phyloP scores from a whole-genome alignment of 1,284 basidiomycete genomes.

The Ustilago nuda region DNA sequence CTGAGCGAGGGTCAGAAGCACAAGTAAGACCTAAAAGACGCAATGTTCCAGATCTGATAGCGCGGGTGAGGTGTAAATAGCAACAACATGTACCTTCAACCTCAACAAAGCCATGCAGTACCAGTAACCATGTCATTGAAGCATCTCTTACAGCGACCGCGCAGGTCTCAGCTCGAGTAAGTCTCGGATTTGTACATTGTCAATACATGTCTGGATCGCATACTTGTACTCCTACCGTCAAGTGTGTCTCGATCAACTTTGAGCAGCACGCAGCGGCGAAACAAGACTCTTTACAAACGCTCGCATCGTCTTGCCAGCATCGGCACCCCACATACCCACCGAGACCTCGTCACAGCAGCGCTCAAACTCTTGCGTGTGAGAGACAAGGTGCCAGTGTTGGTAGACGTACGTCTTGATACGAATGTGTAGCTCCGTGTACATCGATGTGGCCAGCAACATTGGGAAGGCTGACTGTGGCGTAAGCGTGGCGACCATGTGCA shows the following conservation, averaged over 20 bases:
- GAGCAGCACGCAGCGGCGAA: conserved; percentile 24
- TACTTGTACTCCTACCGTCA: background rate
- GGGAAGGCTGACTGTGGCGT: conserved; percentile 80
- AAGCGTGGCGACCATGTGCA: conserved; percentile 80
- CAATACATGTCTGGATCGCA: background rate
- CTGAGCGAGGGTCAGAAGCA: conserved; percentile 50
- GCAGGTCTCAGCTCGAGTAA: too few relatives aligned
- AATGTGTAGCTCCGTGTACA: conserved; percentile 59
- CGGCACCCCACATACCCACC: conserved; percentile 57
- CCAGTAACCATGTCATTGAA: background rate
- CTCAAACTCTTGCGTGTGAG: conserved; percentile 60
- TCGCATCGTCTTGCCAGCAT: conserved; percentile 54
- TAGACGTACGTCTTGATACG: conserved; percentile 64
- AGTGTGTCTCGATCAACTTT: conserved; percentile 1
- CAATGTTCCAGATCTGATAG: too few relatives aligned
- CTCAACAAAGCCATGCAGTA: background rate
- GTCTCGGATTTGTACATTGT: background rate
- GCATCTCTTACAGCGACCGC: too few relatives aligned
- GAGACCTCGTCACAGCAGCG: conserved; percentile 65
- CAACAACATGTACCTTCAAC: background rate
- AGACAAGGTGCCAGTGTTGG: conserved; percentile 58
- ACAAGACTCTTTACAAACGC: conserved; percentile 48
- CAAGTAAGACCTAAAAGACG: background rate
- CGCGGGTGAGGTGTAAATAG: too few relatives aligned
- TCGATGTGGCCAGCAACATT: conserved; percentile 74